A percentile compares a stretch with the other conserved stretches of the same genome.
Evolutionary conservation across 2,329 filamentous ascomycete species (phyloP).

Genomic region (Nemania sp.): DNA sequence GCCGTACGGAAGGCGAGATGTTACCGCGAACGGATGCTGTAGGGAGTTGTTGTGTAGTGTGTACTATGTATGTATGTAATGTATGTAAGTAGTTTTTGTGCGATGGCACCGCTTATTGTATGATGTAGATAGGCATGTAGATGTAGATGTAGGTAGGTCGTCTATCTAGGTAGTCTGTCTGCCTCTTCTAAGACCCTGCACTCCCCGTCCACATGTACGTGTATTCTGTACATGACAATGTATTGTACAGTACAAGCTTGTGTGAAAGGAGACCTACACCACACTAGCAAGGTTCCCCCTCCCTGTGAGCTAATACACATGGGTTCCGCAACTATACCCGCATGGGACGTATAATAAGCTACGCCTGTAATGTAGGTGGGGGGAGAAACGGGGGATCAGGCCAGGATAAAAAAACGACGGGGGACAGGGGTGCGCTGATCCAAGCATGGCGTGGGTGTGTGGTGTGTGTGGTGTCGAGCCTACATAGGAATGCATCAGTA

Average conservation of each 20-base stretch:
- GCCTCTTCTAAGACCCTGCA: slow-evolving; percentile 26
- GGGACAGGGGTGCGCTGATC: slow-evolving; percentile 23
- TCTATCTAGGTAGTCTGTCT: slow-evolving; percentile 26
- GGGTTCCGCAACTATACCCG: slow-evolving; percentile 39
- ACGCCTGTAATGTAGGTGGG: slow-evolving; percentile 25
- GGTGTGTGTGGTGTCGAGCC: slow-evolving; percentile 23
- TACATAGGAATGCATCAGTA: slow-evolving; percentile 26
- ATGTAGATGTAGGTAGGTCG: not conserved
- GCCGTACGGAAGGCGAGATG: slow-evolving; percentile 42
- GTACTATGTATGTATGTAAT: not conserved
- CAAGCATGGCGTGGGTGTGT: slow-evolving; percentile 19
- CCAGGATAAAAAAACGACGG: slow-evolving; percentile 22
- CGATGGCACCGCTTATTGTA: no score
- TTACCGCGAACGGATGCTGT: slow-evolving; percentile 40
- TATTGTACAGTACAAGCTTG: slow-evolving; percentile 26
- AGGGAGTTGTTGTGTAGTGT: slow-evolving; percentile 26
- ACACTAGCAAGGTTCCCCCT: slow-evolving; percentile 24
- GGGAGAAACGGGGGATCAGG: slow-evolving; percentile 32
- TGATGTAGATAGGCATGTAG: not conserved
- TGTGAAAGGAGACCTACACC: slow-evolving; percentile 24
- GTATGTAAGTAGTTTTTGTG: no score
- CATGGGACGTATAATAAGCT: slow-evolving; percentile 39
- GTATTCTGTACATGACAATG: slow-evolving; percentile 16
- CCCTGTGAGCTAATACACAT: slow-evolving; percentile 36
- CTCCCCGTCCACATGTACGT: slow-evolving; percentile 28